phyloP scores from a whole-genome alignment of 306 rosid species.

The Carpinus viminea region DNA sequence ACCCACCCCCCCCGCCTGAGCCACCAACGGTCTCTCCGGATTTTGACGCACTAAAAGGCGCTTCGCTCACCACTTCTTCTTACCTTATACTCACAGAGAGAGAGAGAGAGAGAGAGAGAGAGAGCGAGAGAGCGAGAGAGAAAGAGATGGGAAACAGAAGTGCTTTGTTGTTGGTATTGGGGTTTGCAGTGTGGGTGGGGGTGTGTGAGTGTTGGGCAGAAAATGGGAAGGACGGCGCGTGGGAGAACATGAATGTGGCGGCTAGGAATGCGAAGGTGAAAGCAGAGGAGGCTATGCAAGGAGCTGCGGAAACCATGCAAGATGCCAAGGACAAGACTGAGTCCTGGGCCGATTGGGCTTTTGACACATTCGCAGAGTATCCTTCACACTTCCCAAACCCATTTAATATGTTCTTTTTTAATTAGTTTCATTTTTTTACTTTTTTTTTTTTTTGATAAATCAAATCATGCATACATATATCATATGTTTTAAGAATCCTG shows the following conservation, averaged over 20 bases:
- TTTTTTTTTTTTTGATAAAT: neutral
- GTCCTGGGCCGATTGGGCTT: conserved; percentile 36
- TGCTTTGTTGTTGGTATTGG: conserved; percentile 25
- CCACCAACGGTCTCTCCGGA: conserved; percentile 12
- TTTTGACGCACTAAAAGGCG: neutral
- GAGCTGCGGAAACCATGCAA: neutral
- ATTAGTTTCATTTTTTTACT: neutral
- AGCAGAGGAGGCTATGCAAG: conserved; percentile 16
- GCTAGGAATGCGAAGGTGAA: neutral
- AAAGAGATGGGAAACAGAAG: conserved; percentile 36
- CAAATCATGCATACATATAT: neutral
- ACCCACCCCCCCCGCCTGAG: neutral
- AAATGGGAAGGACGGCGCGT: conserved; percentile 21
- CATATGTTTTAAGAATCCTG: neutral
- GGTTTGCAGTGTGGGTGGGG: conserved; percentile 27
- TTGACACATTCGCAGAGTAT: conserved; percentile 41
- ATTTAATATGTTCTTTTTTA: neutral
- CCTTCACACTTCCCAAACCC: neutral
- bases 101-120: neutral
- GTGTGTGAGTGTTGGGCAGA: conserved; percentile 30
- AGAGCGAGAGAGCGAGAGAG: neutral
- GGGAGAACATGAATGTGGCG: neutral
- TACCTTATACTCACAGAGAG: neutral
- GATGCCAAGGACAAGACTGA: conserved; percentile 22
- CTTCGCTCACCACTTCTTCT: too few relatives aligned